Base-by-base conservation (phyloP, 2,329 filamentous ascomycete genomes). In the Plenodomus biglobosus region DNA sequence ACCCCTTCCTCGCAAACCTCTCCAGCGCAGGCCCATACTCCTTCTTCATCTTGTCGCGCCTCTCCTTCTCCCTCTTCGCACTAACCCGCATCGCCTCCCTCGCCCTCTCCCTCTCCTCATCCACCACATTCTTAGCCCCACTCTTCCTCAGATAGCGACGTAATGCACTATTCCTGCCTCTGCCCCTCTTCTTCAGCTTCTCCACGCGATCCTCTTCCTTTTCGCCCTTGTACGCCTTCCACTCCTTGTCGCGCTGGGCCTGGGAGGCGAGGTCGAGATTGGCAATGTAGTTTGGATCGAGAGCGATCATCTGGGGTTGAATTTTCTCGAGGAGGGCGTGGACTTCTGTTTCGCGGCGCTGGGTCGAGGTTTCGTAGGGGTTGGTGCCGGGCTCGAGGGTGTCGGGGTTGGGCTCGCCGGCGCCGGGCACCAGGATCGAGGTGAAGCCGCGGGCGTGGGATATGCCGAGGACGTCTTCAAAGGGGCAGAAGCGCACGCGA, bases 331-430 rank as follows among this genome's bases (percentile, higher is more conserved):
- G 83, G 56, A 99, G 80, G 11, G 83, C 80, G 77, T 88, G 90
- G 71, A 99, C 91, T 73, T 99, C 94, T 42, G 82, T 81, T 74
- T 99, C 94, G 73, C 95, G 92, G 64, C 94, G 84, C 76, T 97
- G 92, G 75, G 94, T 95, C 65, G 79, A 81, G 44, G 87, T 96
- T 76, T 97, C 94, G 80, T 92, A 97, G 27, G 94, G 94, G 77
- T 99, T 99, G 11, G 64, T 69, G 44, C 69, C 69, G 61, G 86
- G 80, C 73, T 99, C 94, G 44, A 96, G 78, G 2, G 91, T 88
- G 71, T 99, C 94, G 70, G 89, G 96, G 80, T 97, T 97, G 69
- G 94, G 85, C 73, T 99, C 94, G 53, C 94, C 94, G n/a, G 92
- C 88, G 40, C 94, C 94, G 7, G 94, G 94, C 1, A 97, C 85